Conservation (phyloP, 208 protist species). For the Leishmania amazonensis region DNA sequence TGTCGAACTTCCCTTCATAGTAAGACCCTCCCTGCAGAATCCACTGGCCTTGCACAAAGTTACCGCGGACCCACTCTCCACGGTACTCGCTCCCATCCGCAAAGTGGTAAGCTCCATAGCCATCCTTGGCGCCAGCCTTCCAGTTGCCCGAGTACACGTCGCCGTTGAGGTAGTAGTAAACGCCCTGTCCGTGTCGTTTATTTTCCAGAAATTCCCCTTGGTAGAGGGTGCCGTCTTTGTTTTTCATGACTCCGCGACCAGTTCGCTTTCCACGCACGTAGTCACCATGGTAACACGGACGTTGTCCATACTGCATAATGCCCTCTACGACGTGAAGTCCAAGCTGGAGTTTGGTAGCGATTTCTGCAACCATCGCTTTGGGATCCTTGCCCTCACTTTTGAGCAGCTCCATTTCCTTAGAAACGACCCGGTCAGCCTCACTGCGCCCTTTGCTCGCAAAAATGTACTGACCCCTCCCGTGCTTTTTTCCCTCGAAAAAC, state of each 20-base stretch:
- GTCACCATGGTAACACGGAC: conserved; percentile 87
- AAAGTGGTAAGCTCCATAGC: conserved; percentile 92
- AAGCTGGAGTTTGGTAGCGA: conserved; percentile 64
- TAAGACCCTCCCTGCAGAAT: conserved; percentile 85
- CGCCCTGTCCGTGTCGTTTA: conserved; percentile 88
- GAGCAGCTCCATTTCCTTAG: conserved; percentile 55
- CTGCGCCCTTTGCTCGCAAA: conserved; percentile 69
- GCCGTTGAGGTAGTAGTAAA: conserved; percentile 92
- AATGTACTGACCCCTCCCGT: conserved; percentile 81
- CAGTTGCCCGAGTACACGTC: conserved; percentile 91
- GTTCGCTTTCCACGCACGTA: conserved; percentile 82
- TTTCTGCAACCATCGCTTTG: conserved; percentile 20
- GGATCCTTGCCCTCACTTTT: conserved; percentile 41
- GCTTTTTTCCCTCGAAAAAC: conserved; percentile 90
- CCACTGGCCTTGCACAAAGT: conserved; percentile 90
- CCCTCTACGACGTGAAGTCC: conserved; percentile 63
- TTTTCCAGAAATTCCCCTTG: conserved; percentile 92
- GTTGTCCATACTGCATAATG: conserved; percentile 70
- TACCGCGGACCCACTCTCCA: conserved; percentile 72
- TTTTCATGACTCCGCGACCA: conserved; percentile 89
- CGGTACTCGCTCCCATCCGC: conserved; percentile 83
- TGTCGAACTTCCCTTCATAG: conserved; percentile 91
- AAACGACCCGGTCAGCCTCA: conserved; percentile 80
- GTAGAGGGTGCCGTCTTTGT: conserved; percentile 90
- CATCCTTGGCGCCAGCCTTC: conserved; percentile 78